Conservation (phyloP, 1,139 yeast species). For the Geotrichum citri-aurantii region DNA sequence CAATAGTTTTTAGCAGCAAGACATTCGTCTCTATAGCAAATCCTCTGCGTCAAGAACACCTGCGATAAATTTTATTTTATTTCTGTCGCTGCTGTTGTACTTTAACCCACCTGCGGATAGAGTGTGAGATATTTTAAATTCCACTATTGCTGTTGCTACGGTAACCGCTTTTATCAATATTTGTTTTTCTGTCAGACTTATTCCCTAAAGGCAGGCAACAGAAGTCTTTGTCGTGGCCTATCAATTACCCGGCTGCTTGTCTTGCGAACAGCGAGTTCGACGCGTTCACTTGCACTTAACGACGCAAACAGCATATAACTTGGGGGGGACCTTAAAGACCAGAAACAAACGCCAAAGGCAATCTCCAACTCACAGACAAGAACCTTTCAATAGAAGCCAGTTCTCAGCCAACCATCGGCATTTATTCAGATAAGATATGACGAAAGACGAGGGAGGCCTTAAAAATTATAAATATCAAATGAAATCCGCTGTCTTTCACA, state of each 20-base stretch:
- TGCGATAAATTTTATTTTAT: background rate
- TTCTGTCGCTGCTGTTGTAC: background rate
- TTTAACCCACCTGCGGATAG: background rate
- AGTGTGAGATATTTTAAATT: background rate
- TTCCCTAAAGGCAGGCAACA: constrained; percentile 15
- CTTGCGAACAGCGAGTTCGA: background rate
- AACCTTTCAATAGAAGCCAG: background rate
- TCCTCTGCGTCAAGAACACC: background rate
- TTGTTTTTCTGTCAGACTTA: background rate
- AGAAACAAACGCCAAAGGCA: background rate
- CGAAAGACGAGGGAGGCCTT: background rate
- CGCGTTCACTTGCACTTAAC: constrained; percentile 18
- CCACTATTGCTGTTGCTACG: constrained; percentile 3
- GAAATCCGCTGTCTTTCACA: background rate
- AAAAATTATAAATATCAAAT: background rate
- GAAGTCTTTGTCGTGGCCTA: background rate
- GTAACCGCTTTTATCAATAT: background rate
- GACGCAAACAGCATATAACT: background rate
- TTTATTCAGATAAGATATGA: background rate
- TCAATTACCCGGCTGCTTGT: background rate
- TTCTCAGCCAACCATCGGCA: background rate
- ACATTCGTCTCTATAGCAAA: too few species aligned
- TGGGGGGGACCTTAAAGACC: background rate
- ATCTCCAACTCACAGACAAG: background rate
- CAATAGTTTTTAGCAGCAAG: background rate